phyloP scores from a whole-genome alignment of 1,284 basidiomycete species.

The Wallemia hederae region DNA sequence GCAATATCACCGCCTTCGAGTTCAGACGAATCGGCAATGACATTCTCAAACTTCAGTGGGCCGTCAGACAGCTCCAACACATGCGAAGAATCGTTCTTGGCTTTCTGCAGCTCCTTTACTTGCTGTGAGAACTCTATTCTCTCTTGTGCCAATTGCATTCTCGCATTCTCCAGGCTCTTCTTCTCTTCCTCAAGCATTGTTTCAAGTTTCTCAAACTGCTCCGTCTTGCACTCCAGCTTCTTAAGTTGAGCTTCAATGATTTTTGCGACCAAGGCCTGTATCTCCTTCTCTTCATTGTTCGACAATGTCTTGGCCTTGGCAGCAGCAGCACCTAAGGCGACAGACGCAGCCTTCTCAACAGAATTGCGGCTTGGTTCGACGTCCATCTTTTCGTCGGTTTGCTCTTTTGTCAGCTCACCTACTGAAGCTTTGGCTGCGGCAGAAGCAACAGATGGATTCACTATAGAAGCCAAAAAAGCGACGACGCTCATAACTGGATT shows the following conservation, averaged over 20 bases:
- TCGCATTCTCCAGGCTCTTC: conserved; percentile 28
- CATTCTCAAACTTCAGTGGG: background rate
- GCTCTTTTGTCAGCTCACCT: conserved; percentile 27
- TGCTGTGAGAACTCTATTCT: conserved; percentile 8
- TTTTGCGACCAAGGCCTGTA: conserved; percentile 47
- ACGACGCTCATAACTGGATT: conserved; percentile 98
- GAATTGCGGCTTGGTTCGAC: conserved; percentile 35
- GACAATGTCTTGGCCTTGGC: conserved; percentile 58
- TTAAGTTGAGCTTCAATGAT: conserved; percentile 71
- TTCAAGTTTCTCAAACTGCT: conserved; percentile 71
- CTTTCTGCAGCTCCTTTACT: conserved; percentile 3
- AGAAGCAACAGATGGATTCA: conserved; percentile 66
- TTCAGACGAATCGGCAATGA: background rate
- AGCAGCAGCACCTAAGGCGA: conserved; percentile 67
- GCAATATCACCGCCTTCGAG: background rate
- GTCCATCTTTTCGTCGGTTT: background rate
- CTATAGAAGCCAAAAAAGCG: conserved; percentile 76
- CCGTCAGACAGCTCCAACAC: background rate
- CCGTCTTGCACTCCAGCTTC: conserved; percentile 78
- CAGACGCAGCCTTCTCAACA: conserved; percentile 43
- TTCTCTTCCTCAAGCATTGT: conserved; percentile 63
- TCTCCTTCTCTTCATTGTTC: conserved; percentile 52
- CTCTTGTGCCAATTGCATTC: conserved; percentile 10
- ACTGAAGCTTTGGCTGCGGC: conserved; percentile 78
- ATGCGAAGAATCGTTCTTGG: background rate